Base-by-base conservation (phyloP, 2,329 filamentous ascomycete genomes). In the Pleoardoris graminearum region DNA sequence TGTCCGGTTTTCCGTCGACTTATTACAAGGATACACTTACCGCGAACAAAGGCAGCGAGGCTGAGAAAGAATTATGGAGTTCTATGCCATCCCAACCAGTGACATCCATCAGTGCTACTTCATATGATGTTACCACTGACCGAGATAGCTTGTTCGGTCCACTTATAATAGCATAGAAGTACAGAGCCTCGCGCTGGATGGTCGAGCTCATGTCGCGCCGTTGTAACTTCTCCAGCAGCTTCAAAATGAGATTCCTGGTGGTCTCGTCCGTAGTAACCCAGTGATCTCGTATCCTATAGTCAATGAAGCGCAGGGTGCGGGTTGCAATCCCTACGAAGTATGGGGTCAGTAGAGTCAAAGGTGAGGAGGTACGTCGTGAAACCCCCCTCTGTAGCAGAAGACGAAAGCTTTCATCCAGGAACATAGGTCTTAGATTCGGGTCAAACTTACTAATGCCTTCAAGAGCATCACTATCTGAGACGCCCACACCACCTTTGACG, bases 131-230 rank as follows among this genome's bases (percentile, higher is more conserved):
- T 16, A 68, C 59, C 16, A 67, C 41, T 6, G 63, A 49, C 27
- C 46, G 27, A 3, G 61, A 57, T 7, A 72, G 45, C 16, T 50
- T 54, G 1, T 50, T 52, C 3, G 55, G 41, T 16, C 61, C 61
- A 10, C 58, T 57, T n/a, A 72, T 57, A 53, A 64, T 50, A 3
- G 63, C 62, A 32, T 69, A 66, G 38, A 72, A 70, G 42, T 53
- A 59, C 21, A 68, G 38, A 12, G 61, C 69, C 55, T 71, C 64
- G 23, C 72, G 56, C 22, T 70, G 68, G 17, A 72, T 42, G 3
- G 50, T 38, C 4, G 57, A 45, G n/a, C 60, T 54, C 14, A 64
- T 61, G 3, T 44, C 60, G 23, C 48, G 37, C 27, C 59, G 61
- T 25, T 66, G 42, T 12, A 68, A 58, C 35, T 72, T 72, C 6